Conservation (phyloP, 1,284 basidiomycete genomes). For the Leucoagaricus sp. region DNA sequence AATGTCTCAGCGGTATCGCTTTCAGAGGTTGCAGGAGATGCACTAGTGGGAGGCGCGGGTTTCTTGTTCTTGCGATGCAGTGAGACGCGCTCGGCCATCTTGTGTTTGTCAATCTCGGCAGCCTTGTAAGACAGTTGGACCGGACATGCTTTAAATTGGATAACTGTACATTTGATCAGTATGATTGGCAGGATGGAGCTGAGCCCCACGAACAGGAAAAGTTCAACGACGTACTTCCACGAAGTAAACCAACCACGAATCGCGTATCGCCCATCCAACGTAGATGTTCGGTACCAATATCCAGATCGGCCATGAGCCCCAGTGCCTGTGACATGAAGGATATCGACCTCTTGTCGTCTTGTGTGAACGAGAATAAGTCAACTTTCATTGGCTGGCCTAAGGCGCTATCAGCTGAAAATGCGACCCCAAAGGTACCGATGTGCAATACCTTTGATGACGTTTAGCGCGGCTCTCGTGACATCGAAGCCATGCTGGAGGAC, state of each 20-base stretch:
- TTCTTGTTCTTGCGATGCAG: constrained; percentile 13
- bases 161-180: constrained; percentile 43
- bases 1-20: constrained; percentile 27
- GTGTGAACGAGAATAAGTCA: constrained; percentile 82
- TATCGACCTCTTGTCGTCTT: constrained; percentile 67
- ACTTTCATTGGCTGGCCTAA: constrained; percentile 71
- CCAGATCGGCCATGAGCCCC: constrained; percentile 92
- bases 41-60: constrained; percentile 17
- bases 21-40: constrained; percentile 19
- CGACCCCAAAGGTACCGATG: neutral
- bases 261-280: constrained; percentile 94
- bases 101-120: constrained; percentile 69
- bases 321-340: constrained; percentile 89
- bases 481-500: constrained; percentile 68
- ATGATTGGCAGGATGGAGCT: constrained; percentile 4
- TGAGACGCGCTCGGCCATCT: constrained; percentile 58
- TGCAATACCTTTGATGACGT: constrained; percentile 83
- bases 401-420: neutral
- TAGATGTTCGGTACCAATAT: constrained; percentile 85
- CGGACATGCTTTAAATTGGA: constrained; percentile 67
- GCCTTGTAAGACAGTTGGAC: constrained; percentile 74
- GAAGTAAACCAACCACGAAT: constrained; percentile 83
- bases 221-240: constrained; percentile 54
- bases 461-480: constrained; percentile 74
- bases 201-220: neutral